Evolutionary conservation across 139 green algal species (phyloP).

Genomic region (Auxenochlorella protothecoides): DNA sequence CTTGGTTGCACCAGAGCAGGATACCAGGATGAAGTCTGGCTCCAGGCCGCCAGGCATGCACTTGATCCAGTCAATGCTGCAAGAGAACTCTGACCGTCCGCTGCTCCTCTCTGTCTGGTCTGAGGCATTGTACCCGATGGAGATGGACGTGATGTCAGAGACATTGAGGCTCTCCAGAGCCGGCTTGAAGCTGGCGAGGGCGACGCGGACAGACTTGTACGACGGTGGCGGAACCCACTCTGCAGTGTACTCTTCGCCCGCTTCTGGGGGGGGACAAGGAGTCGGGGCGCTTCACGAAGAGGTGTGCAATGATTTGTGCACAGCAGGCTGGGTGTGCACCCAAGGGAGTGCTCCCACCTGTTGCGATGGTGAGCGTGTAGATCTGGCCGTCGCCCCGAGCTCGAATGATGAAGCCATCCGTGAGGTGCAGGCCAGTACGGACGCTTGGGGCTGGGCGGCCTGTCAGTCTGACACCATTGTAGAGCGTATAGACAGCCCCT

Average conservation of each 20-base stretch:
- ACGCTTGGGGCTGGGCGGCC: too few species aligned
- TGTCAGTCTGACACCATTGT: too few species aligned
- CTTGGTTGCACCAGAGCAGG: slow-evolving; percentile 46
- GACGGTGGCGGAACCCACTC: slow-evolving; percentile 50
- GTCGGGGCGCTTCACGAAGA: background rate
- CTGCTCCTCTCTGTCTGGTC: slow-evolving; percentile 18
- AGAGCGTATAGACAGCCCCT: too few species aligned
- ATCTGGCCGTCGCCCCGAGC: slow-evolving; percentile 67
- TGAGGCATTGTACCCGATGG: slow-evolving; percentile 10
- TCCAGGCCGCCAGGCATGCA: slow-evolving; percentile 57
- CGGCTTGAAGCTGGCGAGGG: slow-evolving; percentile 70
- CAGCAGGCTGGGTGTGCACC: too few species aligned
- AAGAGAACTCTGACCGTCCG: background rate
- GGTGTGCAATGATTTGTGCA: background rate
- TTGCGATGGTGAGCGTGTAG: slow-evolving; percentile 64
- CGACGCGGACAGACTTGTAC: slow-evolving; percentile 67
- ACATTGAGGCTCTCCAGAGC: slow-evolving; percentile 14
- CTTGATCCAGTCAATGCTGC: slow-evolving; percentile 80
- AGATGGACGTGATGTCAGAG: background rate
- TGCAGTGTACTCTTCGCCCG: slow-evolving; percentile 40
- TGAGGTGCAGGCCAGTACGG: slow-evolving; percentile 20
- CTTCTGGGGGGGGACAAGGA: background rate
- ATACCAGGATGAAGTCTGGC: slow-evolving; percentile 90
- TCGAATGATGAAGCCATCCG: slow-evolving; percentile 73
- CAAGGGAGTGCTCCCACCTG: background rate